Evolutionary conservation across 2,329 filamentous ascomycete genomes (phyloP), one percentile per base, ranked within the genome.

Genomic region (Tolypocladium tundrense): DNA sequence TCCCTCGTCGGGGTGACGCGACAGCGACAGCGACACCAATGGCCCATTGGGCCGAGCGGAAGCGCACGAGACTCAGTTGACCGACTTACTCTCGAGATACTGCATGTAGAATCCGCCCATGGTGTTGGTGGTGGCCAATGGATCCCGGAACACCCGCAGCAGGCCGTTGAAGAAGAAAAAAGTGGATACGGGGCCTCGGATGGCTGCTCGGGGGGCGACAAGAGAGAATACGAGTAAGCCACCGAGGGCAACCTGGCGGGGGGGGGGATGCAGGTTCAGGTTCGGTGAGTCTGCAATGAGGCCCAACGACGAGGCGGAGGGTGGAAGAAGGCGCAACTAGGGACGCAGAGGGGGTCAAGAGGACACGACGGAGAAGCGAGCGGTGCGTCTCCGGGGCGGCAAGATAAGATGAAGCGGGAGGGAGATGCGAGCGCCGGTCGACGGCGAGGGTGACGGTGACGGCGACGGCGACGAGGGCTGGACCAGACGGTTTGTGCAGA

Each of bases 21-120:
- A 19, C 24, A 19, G 2, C 27, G 14, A 19, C 24, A 19, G 24
- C 24, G 24, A 27, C 24, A 27, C 3, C 24, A 27, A 27, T 27
- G 24, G 24, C 16, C 48, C 48, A 35, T 51, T 35, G 48, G 48
- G 48, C 48, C 7, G 31, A 35, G 13, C n/a, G 41, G n/a, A 24
- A 43, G 2, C 11, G 48, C 19, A 40, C 50, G 21, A 43, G 27
- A 33, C 21, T 60, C 55, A 57, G 57, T 64, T 63, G 56, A 60
- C 48, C 55, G 65, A 87, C 86, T 83, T 86, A 88, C 86, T 88
- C 70, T 87, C 84, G 63, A 88, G 78, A 71, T 89, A 89, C 67
- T 88, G 85, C 79, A 87, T 87, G 69, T 87, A 87, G 68, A 86
- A 87, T 63, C 84, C 84, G 66, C 77, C 78, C 83, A 86, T 86